These are phyloP conservation scores for Penicillium concentricum DNA, from an alignment of 2,329 filamentous ascomycete genomes.

Conservation along the genomic window DNA sequence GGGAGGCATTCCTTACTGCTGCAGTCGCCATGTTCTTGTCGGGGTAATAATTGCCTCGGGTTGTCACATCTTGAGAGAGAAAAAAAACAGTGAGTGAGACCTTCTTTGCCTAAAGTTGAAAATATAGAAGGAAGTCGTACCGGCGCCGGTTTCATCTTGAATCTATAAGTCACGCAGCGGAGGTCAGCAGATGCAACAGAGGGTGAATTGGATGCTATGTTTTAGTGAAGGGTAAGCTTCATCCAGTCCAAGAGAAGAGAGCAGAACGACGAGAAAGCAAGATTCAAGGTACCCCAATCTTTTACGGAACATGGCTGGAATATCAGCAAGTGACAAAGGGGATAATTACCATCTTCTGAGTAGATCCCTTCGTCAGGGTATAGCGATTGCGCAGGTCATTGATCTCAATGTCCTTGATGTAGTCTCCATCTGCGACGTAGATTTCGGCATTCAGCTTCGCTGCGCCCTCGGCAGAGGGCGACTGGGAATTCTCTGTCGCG, in stretches of 20 bases:
- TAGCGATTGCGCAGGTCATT: slow-evolving; percentile 97
- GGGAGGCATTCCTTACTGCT: slow-evolving; percentile 61
- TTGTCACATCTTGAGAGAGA: slow-evolving; percentile 84
- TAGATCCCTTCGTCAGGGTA: slow-evolving; percentile 92
- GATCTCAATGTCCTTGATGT: slow-evolving; percentile 98
- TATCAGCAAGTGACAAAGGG: slow-evolving; percentile 68
- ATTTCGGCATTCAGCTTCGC: slow-evolving; percentile 77
- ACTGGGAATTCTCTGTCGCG: slow-evolving; percentile 56
- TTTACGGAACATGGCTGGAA: slow-evolving; percentile 46
- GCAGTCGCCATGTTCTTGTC: slow-evolving; percentile 97
- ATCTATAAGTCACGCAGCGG: slow-evolving; percentile 88
- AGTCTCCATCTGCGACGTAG: slow-evolving; percentile 95
- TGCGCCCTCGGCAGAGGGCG: slow-evolving; percentile 49
- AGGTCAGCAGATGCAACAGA: slow-evolving; percentile 94
- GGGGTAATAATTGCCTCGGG: slow-evolving; percentile 91
- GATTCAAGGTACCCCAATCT: slow-evolving; percentile 31
- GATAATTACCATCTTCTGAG: slow-evolving; percentile 99
- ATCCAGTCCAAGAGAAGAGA: slow-evolving; percentile 54
- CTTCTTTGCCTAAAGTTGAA: slow-evolving; percentile 52
- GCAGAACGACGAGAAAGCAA: slow-evolving; percentile 29
- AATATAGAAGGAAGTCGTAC: slow-evolving; percentile 66
- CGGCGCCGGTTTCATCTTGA: slow-evolving; percentile 98
- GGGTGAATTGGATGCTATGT: slow-evolving; percentile 58
- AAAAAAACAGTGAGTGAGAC: slow-evolving; percentile 57
- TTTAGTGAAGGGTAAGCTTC: slow-evolving; percentile 66